Conservation (phyloP, 306 rosid species). For the Quillaja saponaria region DNA sequence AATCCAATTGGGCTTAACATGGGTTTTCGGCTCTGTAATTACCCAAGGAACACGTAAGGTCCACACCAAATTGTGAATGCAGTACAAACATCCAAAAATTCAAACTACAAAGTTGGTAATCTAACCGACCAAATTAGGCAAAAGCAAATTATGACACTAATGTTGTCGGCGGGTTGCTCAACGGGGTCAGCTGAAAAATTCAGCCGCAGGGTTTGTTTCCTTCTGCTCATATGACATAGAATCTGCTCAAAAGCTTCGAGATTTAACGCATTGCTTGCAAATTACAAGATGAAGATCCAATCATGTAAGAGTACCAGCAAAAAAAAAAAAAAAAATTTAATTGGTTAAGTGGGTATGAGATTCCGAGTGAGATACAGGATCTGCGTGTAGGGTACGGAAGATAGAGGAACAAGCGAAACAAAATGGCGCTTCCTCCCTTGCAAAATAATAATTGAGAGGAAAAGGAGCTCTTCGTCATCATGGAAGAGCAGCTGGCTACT, state of each 20-base stretch:
- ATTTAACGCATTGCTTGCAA: conserved; percentile 5
- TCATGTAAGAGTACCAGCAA: not conserved
- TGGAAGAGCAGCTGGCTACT: not conserved
- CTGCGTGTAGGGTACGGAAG: not conserved
- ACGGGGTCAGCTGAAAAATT: conserved; percentile 26
- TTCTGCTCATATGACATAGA: not conserved
- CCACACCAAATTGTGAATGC: conserved; percentile 10
- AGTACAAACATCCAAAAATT: not conserved
- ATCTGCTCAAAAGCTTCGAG: not conserved
- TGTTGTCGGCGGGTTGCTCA: conserved; percentile 31
- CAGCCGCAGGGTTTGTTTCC: conserved; percentile 13
- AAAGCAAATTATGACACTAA: too few relatives aligned
- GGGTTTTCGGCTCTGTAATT: conserved; percentile 13
- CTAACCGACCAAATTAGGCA: conserved; percentile 21
- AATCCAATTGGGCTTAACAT: conserved; percentile 15
- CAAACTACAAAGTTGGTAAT: conserved; percentile 21
- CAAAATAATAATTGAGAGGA: not conserved
- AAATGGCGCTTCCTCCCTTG: not conserved
- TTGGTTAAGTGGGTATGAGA: conserved; percentile 6
- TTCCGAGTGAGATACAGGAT: not conserved
- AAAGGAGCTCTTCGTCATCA: not conserved
- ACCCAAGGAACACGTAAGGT: conserved; percentile 4
- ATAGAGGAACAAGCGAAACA: not conserved
- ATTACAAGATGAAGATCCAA: not conserved
- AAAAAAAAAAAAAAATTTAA: not conserved